phyloP scores from a whole-genome alignment of 768 basidiomycete genomes.

The Sarcodon sp. region DNA sequence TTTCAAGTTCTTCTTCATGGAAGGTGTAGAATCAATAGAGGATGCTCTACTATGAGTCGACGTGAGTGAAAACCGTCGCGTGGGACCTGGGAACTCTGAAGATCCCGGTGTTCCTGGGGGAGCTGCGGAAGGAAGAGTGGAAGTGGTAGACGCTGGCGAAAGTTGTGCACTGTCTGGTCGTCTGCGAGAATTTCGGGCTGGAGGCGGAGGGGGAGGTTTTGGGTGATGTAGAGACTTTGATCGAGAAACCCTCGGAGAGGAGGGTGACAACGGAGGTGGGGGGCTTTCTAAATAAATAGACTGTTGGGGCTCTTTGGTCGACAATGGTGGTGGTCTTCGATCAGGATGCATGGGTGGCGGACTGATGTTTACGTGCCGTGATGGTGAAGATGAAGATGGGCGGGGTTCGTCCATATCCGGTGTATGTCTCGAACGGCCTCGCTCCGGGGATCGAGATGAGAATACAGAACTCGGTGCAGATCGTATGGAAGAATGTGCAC shows the following conservation, averaged over 20 bases:
- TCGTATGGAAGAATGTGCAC: background rate
- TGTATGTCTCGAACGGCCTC: background rate
- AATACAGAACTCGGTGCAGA: background rate
- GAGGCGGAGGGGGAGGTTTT: slow-evolving; percentile 18
- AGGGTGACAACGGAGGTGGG: slow-evolving; percentile 5
- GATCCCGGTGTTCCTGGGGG: background rate
- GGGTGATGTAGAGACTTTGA: slow-evolving; percentile 44
- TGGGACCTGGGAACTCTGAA: slow-evolving; percentile 10
- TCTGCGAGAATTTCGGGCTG: slow-evolving; percentile 7
- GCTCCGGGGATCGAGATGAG: background rate
- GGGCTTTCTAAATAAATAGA: background rate
- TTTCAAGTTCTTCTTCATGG: slow-evolving; percentile 19
- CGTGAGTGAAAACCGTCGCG: slow-evolving; percentile 27
- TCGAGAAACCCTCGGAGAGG: slow-evolving; percentile 30
- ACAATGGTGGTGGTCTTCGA: slow-evolving; percentile 20
- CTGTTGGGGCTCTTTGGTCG: slow-evolving; percentile 1
- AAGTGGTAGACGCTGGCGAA: slow-evolving; percentile 1
- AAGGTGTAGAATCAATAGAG: background rate
- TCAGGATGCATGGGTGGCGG: slow-evolving; percentile 45
- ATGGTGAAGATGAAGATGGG: slow-evolving; percentile 3
- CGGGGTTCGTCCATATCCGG: background rate
- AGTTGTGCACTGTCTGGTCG: slow-evolving; percentile 59
- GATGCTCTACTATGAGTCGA: slow-evolving; percentile 3
- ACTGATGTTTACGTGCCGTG: slow-evolving; percentile 11
- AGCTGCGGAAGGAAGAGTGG: background rate